Evolutionary conservation across 768 basidiomycete species (phyloP).

Genomic region (Erythrobasidium yunnanense): DNA sequence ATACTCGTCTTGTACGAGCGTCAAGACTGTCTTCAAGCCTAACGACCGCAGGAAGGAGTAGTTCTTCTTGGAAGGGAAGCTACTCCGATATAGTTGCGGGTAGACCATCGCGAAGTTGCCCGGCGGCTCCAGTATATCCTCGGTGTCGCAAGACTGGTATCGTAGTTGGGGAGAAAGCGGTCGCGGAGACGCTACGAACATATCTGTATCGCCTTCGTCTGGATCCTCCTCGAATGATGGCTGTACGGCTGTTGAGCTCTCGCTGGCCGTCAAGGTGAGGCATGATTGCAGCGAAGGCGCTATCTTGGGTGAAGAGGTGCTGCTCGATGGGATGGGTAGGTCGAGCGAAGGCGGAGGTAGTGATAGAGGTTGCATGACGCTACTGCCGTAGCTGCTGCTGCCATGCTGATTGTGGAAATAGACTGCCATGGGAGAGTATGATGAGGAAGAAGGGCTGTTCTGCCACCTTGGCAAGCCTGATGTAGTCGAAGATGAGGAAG

Average conservation of each 20-base stretch:
- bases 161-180: neutral
- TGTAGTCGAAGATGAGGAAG: neutral
- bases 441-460: too few species aligned
- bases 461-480: too few species aligned
- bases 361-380: constrained; percentile 3
- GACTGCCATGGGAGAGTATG: too few species aligned
- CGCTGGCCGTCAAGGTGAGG: neutral
- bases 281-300: too few species aligned
- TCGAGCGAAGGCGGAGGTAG: constrained; percentile 23
- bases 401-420: too few species aligned
- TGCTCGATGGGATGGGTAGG: neutral
- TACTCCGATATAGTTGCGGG: constrained; percentile 40
- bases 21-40: constrained; percentile 43
- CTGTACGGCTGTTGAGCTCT: neutral
- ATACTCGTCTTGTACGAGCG: constrained; percentile 43
- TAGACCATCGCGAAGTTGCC: constrained; percentile 43
- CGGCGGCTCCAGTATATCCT: constrained; percentile 35
- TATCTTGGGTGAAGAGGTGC: constrained; percentile 1
- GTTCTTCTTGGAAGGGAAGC: constrained; percentile 42
- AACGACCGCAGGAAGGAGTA: constrained; percentile 43
- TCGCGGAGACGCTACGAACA: neutral
- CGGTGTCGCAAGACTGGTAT: neutral
- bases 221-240: neutral
- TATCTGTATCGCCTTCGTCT: neutral
- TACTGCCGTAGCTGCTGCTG: neutral